A percentile compares a stretch with the other conserved stretches of the same genome.
phyloP scores from a whole-genome alignment of 305 asterid species.

The Ruellia speciosa region DNA sequence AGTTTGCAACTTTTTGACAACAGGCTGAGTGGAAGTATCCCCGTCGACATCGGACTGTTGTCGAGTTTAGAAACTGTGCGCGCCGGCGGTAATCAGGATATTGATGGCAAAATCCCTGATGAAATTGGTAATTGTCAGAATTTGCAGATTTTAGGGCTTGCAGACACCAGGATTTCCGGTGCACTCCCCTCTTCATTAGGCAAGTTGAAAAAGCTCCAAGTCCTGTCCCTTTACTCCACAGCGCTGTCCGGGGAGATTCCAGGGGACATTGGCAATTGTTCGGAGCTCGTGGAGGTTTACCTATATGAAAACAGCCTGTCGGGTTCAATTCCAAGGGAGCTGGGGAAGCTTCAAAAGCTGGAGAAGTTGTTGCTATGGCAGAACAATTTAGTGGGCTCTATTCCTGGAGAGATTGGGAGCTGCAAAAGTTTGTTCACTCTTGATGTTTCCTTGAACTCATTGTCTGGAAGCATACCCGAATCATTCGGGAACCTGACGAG shows the following conservation, averaged over 20 bases:
- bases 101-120: constrained; percentile 53
- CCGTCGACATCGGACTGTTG: constrained; percentile 49
- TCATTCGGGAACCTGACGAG: constrained; percentile 57
- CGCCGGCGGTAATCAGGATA: constrained; percentile 70
- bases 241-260: constrained; percentile 82
- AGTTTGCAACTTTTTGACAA: constrained; percentile 51
- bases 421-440: constrained; percentile 45
- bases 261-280: constrained; percentile 56
- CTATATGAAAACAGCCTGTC: constrained; percentile 60
- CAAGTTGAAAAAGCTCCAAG: constrained; percentile 44
- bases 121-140: constrained; percentile 48
- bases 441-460: constrained; percentile 56
- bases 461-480: constrained; percentile 54
- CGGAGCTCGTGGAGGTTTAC: constrained; percentile 65
- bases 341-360: constrained; percentile 65
- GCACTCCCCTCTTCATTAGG: constrained; percentile 58
- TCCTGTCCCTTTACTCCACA: constrained; percentile 58
- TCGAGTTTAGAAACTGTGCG: constrained; percentile 35
- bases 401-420: constrained; percentile 57
- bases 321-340: constrained; percentile 54
- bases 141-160: constrained; percentile 56
- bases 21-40: constrained; percentile 52
- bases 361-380: constrained; percentile 70
- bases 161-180: constrained; percentile 73
- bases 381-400: constrained; percentile 49